phyloP scores from a whole-genome alignment of 164 flowering plant genomes.

The Warburgia ugandensis region DNA sequence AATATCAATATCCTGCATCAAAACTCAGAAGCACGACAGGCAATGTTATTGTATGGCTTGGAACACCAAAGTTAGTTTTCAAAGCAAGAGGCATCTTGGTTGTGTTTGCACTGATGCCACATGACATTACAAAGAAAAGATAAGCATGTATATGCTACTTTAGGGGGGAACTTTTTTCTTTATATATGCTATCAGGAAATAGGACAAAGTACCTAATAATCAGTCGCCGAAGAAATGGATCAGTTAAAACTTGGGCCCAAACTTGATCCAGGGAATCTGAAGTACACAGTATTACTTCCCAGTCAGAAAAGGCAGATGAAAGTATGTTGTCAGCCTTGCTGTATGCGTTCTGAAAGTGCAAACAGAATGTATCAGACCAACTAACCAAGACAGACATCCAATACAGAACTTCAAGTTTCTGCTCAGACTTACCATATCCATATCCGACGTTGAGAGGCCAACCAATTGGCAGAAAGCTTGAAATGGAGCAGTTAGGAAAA shows the following conservation, averaged over 20 bases:
- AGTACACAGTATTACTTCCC: constrained; percentile 81
- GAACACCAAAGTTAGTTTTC: too few relatives aligned
- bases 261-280: constrained; percentile 57
- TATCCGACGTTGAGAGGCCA: constrained; percentile 41
- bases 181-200: background rate
- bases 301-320: constrained; percentile 56
- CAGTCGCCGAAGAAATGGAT: constrained; percentile 80
- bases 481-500: constrained; percentile 83
- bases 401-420: background rate
- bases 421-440: constrained; percentile 40
- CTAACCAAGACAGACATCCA: background rate
- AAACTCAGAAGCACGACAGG: too few relatives aligned
- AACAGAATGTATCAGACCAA: constrained; percentile 5
- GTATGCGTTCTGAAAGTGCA: constrained; percentile 44
- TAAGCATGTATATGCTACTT: too few relatives aligned
- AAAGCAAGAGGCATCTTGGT: too few relatives aligned
- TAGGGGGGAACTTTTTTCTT: too few relatives aligned
- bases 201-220: constrained; percentile 57
- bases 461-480: constrained; percentile 81
- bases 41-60: too few relatives aligned
- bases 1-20: too few relatives aligned
- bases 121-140: too few relatives aligned
- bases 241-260: constrained; percentile 89
- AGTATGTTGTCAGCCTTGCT: constrained; percentile 59
- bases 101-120: too few relatives aligned